Evolutionary conservation across 2,329 filamentous ascomycete genomes (phyloP).

Genomic region (Diplodia corticola): DNA sequence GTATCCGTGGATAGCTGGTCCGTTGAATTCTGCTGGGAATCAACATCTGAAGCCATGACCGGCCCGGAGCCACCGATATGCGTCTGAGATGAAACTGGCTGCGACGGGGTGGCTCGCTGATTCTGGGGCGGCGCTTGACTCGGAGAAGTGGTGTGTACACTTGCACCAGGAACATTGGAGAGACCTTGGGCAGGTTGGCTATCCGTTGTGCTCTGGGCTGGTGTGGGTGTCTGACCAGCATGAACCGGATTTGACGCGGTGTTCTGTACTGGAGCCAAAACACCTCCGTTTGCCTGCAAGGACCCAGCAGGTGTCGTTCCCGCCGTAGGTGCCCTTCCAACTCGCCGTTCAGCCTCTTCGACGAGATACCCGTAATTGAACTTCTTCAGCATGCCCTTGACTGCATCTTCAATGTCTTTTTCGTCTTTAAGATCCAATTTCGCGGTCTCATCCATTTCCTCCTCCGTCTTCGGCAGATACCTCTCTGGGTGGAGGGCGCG

Average conservation of each 20-base stretch:
- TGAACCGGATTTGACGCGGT: background rate
- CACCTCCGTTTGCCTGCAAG: background rate
- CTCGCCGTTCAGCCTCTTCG: conserved; percentile 13
- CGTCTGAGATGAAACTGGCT: background rate
- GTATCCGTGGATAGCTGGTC: background rate
- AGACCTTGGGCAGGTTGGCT: background rate
- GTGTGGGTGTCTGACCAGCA: background rate
- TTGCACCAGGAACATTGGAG: background rate
- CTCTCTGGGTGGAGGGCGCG: conserved; percentile 16
- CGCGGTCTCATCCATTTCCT: conserved; percentile 14
- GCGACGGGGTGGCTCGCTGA: background rate
- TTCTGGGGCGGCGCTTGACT: background rate
- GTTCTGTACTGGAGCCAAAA: background rate
- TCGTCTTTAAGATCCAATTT: conserved; percentile 22
- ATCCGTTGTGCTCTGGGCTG: background rate
- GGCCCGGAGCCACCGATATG: background rate
- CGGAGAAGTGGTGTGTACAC: background rate
- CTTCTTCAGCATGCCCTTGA: conserved; percentile 23
- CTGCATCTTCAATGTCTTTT: conserved; percentile 19
- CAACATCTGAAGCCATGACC: background rate
- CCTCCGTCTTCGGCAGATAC: conserved; percentile 5
- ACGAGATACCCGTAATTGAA: conserved; percentile 20
- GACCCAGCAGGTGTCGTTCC: background rate
- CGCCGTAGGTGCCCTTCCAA: background rate
- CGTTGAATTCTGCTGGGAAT: background rate